Base-by-base conservation (phyloP, 164 flowering plant genomes). In the Stephania cephalantha region DNA sequence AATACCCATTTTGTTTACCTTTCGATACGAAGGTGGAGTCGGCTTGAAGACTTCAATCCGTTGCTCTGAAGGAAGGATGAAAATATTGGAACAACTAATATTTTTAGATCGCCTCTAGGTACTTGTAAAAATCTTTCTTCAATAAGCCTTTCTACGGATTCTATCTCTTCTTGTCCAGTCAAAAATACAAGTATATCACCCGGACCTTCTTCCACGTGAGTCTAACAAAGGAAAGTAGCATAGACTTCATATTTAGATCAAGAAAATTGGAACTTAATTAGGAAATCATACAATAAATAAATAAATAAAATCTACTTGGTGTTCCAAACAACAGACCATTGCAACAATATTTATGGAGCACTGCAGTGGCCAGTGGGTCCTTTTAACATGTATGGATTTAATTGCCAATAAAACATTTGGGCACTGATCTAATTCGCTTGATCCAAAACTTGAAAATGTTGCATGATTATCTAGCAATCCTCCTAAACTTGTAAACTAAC, bases 141-240 rank as follows among this genome's bases (percentile, higher is more conserved):
- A 29, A 91, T 76, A 79, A 89, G 87, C 73, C 89, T 87, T 80
- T 90, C 96, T 70, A 89, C 86, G 70, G 96, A 86, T 89, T 95
- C 98, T 82, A 95, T 95, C 85, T 95, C 99, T 77, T 93, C 99
- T 88, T 95, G 97, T 70, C 99, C 99, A 35, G 98, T 93, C 79
- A 95, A 84, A 82, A 95, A 95, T 18, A 91, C 94, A 79, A 95
- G 97, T 76, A 93, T 78, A 83, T 93, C 97, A 79, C 99, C 99
- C 55, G 91, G 91, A 30, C 83, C 88, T 82, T 95, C 99, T 78
- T 90, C 93, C 87, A 87, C 63, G 85, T 95, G 99, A 78, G 93
- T 87, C 99, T 95, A 80, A 68, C 22, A 77, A 1, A 73, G 58
- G 29, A 53, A 69, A 12, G 29, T 10, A 11, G 20, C 44, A 53